Evolutionary conservation across 495 filamentous ascomycete genomes (phyloP), one percentile per base, ranked within the genome.

Genomic region (Alectoria sarmentosa): DNA sequence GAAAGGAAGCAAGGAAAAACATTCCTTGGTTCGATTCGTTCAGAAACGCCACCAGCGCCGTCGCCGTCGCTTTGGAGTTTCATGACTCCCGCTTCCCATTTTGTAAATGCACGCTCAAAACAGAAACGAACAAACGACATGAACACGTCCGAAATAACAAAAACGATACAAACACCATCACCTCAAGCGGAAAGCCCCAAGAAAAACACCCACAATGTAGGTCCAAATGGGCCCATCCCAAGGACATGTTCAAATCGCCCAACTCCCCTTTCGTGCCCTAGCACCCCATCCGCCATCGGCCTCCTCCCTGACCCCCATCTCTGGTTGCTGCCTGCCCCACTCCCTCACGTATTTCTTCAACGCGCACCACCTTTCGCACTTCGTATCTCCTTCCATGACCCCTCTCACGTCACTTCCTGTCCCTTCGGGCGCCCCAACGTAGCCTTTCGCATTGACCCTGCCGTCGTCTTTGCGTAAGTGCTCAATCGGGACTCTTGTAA

Each of bases 341-440:
- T 95, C 90, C 60, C 78, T 77, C 48, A 97, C 88, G 70, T 97
- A 97, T 38, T 85, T 61, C 68, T 86, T 86, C 42, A 97, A 77
- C 23, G 91, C 91, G 69, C 81, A 83, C 92, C 92, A 97, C 56
- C 92, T 80, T 61, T 83, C 82, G 71, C 89, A 86, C 54, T 73
- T 71, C 2, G 34, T 36, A 10, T 61, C 58, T 55, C 76, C 71
- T 62, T 80, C 80, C 69, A 64, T 70, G 3, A 70, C 63, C 3
- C 66, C 73, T 11, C 75, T 73, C 36, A 71, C 72, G 59, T 76
- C 76, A 10, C 62, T 65, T 1, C 76, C 73, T 3, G 73, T 73
- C 54, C 77, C 76, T 37, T 77, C 72, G 36, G 81, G 78, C 19
- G 85, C 78, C 62, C 86, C 77, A 62, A 96, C 84, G 70, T 91